Percentiles rank a stretch among this genome's conserved stretches.
Conservation (phyloP, 768 basidiomycete species). For the Lyophyllum decastes region DNA sequence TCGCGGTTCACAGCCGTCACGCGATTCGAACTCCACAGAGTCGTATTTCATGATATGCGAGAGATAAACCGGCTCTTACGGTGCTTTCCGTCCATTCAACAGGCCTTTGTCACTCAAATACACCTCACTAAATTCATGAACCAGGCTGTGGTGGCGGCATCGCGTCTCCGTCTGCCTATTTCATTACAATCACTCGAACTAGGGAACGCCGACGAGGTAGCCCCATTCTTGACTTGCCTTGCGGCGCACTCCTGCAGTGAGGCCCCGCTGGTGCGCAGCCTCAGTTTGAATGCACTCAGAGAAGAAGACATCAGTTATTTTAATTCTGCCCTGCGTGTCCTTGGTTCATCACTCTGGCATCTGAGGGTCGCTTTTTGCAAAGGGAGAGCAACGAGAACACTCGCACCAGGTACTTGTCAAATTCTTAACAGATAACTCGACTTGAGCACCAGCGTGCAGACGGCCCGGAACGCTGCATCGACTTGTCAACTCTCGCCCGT, state of each 20-base stretch:
- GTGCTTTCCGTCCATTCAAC: too few species aligned
- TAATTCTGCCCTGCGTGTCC: neutral
- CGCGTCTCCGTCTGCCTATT: too few species aligned
- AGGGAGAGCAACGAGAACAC: neutral
- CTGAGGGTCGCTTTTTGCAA: neutral
- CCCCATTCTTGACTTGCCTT: constrained; percentile 23
- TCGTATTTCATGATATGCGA: too few species aligned
- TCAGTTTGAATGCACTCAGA: neutral
- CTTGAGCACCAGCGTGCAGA: neutral
- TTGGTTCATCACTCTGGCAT: neutral
- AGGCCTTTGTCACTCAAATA: too few species aligned
- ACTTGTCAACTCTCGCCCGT: neutral
- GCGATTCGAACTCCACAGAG: too few species aligned
- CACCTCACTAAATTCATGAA: too few species aligned
- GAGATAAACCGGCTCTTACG: too few species aligned
- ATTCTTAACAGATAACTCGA: neutral
- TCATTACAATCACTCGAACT: too few species aligned
- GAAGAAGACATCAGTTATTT: neutral
- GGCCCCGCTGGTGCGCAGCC: neutral
- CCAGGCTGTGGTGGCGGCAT: too few species aligned
- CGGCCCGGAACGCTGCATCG: neutral
- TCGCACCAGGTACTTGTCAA: neutral
- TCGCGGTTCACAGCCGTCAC: too few species aligned
- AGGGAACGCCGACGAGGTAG: constrained; percentile 25
- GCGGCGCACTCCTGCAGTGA: neutral